Evolutionary conservation across 2,329 filamentous ascomycete genomes (phyloP).

Genomic region (Aspergillus brunneoviolaceus): DNA sequence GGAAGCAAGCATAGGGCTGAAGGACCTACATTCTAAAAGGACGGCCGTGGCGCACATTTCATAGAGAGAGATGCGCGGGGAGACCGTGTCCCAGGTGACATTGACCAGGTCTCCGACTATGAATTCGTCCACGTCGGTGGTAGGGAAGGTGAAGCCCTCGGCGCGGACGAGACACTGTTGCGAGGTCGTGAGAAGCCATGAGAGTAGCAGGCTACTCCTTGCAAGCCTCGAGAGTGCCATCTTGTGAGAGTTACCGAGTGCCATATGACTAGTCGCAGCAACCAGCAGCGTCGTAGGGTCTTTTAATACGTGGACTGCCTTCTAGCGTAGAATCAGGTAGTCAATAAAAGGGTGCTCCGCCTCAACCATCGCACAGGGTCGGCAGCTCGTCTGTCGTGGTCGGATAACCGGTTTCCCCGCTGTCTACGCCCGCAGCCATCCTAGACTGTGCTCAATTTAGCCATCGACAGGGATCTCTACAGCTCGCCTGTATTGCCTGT

Average conservation of each 20-base stretch:
- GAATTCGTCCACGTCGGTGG: not conserved
- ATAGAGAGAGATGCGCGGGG: slow-evolving; percentile 7
- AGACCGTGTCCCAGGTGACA: slow-evolving; percentile 9
- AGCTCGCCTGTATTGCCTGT: too few species aligned
- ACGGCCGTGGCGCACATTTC: not conserved
- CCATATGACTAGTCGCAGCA: not conserved
- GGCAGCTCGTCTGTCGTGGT: too few species aligned
- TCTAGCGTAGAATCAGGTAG: not conserved
- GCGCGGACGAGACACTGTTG: not conserved
- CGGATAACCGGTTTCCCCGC: too few species aligned
- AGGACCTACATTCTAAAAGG: not conserved
- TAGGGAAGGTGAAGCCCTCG: slow-evolving; percentile 7
- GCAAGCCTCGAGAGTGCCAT: not conserved
- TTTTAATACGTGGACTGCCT: not conserved
- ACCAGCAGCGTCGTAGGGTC: not conserved
- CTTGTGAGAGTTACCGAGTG: not conserved
- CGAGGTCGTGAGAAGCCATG: not conserved
- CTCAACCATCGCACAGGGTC: not conserved
- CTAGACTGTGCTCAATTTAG: not conserved
- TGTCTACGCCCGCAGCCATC: too few species aligned
- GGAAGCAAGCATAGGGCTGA: not conserved
- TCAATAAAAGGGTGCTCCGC: not conserved
- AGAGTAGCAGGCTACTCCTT: not conserved
- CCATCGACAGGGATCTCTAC: too few species aligned
- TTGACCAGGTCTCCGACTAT: slow-evolving; percentile 9